Conservation (phyloP, 164 flowering plant genomes). For the Annona cherimola region DNA sequence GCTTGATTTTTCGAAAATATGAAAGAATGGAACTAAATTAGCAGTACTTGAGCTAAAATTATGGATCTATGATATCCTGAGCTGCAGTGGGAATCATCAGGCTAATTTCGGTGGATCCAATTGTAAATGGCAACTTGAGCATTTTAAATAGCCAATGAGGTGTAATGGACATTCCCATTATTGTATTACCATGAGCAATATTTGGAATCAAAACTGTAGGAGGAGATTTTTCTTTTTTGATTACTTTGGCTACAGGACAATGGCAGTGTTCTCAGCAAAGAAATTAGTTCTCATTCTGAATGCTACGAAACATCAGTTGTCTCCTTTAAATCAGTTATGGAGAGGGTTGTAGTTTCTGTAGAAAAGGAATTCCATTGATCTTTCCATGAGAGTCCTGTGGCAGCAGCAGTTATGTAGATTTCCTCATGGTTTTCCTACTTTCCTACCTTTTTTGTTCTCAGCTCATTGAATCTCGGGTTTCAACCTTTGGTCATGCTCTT, state of each 20-base stretch:
- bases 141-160: background rate
- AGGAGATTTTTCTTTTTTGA: background rate
- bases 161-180: background rate
- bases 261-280: background rate
- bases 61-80: background rate
- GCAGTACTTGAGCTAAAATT: background rate
- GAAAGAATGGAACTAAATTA: background rate
- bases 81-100: background rate
- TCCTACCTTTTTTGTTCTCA: conserved; percentile 24
- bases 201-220: background rate
- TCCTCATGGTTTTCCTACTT: background rate
- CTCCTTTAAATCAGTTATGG: background rate
- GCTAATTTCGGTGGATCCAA: background rate
- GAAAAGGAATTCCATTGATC: background rate
- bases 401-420: no score
- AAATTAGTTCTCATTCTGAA: background rate
- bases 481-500: conserved; percentile 61
- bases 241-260: background rate
- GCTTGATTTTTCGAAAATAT: background rate
- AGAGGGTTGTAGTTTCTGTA: background rate
- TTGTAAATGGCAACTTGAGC: background rate
- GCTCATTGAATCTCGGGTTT: conserved; percentile 79
- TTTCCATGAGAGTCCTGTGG: background rate
- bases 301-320: background rate
- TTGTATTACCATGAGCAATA: background rate